Evolutionary conservation across 2,329 filamentous ascomycete genomes (phyloP), one percentile per base, ranked within the genome.

Genomic region (Cercospora nicotianae): DNA sequence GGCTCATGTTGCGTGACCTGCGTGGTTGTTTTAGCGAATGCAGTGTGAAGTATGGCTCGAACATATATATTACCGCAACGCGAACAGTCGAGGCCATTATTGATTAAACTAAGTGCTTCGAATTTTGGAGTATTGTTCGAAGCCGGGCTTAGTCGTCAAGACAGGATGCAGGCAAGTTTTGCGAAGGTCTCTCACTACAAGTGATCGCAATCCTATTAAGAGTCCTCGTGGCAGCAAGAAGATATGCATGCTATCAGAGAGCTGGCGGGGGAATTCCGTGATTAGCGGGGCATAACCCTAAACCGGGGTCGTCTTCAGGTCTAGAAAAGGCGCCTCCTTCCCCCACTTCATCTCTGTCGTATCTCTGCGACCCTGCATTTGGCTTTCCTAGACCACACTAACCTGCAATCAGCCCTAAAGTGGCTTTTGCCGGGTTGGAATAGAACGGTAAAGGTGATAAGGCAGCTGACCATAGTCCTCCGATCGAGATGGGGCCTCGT

Each of bases 1-100:
- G 87, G 86, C 75, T 89, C 87, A 5, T 84, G 83, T 73, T 90
- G 87, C 0, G 85, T 82, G 12, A 85, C 69, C 84, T 30, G 83
- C 85, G 5, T 86, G 82, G 16, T 33, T 60, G 30, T 16, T 5
- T 42, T 39, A 45, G 28, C 10, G n/a, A 1, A 59, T 6, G 13
- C 20, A 16, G 13, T 16, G 7, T 16, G 5, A 13, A 16, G 12
- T 28, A n/a, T 26, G 20, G 2, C 23, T 30, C 5, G 13, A 16
- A 28, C 5, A 53, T 16, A 13, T 20, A 16, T 63, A 53, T 55
- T 66, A 72, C 71, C 36, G 71, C 71, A 30, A 74, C 71, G 39
- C 72, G 71, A 42, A 74, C 67, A 55, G 68, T 73, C 39, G 64
- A 36, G 31, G 20, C 60, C 71, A 72, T 71, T 36, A 5, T 66